phyloP scores from a whole-genome alignment of 1,284 basidiomycete species.

The Rhodotorula sp. region DNA sequence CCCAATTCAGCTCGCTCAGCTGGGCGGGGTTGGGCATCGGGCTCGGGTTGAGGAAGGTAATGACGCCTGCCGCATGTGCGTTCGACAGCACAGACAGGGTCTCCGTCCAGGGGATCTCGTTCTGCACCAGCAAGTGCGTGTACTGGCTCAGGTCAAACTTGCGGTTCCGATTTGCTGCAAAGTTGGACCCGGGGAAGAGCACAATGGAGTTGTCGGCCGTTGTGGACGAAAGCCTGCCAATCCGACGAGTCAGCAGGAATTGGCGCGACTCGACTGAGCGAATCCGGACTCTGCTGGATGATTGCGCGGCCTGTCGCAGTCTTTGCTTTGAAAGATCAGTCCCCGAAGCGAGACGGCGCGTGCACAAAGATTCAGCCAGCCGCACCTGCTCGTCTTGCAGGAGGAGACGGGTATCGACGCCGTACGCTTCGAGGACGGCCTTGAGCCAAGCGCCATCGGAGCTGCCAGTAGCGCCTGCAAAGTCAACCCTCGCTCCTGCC shows the following conservation, averaged over 20 bases:
- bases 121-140: conserved; percentile 58
- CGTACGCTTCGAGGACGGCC: conserved; percentile 45
- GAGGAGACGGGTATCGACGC: conserved; percentile 48
- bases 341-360: neutral
- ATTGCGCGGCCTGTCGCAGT: conserved; percentile 52
- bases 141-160: conserved; percentile 12
- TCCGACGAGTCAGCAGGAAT: too few species aligned
- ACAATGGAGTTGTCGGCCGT: conserved; percentile 52
- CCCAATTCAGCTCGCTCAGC: conserved; percentile 54
- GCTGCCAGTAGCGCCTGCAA: conserved; percentile 50
- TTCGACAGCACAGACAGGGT: conserved; percentile 52
- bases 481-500: conserved; percentile 49
- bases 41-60: conserved; percentile 57
- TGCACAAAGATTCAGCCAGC: neutral
- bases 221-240: conserved; percentile 44
- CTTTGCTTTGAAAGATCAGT: conserved; percentile 45
- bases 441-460: conserved; percentile 50
- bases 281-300: conserved; percentile 47
- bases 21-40: conserved; percentile 54
- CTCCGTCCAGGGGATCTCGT: conserved; percentile 57
- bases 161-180: conserved; percentile 10
- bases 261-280: too few species aligned
- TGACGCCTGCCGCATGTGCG: conserved; percentile 45
- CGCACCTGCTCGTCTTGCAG: conserved; percentile 43
- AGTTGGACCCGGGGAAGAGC: conserved; percentile 40